These are phyloP conservation scores for Solanum arcanum DNA, from an alignment of 257 asterid species.

Conservation along the genomic window DNA sequence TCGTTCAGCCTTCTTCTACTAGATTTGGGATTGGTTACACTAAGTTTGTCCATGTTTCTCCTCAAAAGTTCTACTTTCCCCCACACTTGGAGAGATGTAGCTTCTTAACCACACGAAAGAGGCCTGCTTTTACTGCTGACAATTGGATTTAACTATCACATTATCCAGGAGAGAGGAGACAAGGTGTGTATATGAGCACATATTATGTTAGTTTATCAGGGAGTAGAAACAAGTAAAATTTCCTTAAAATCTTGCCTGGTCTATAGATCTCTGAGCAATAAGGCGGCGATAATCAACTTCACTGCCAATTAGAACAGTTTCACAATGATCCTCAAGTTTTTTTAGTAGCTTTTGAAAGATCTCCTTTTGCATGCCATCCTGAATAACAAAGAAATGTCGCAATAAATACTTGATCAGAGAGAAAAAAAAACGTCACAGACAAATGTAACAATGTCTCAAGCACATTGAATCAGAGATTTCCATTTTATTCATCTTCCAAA, in stretches of 20 bases:
- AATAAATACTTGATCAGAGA: background rate
- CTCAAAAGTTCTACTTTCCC: background rate
- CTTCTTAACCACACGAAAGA: background rate
- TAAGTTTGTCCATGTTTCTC: background rate
- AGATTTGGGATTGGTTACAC: background rate
- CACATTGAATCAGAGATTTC: background rate
- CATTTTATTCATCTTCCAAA: background rate
- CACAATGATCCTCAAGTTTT: conserved; percentile 66
- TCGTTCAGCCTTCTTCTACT: background rate
- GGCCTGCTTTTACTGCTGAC: background rate
- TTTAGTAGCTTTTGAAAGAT: conserved; percentile 61
- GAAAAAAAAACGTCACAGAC: background rate
- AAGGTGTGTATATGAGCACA: background rate
- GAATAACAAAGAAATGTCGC: conserved; percentile 5
- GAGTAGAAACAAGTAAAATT: background rate
- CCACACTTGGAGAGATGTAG: background rate
- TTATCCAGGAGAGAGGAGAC: background rate
- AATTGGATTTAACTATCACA: background rate
- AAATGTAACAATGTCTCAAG: background rate
- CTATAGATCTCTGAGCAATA: conserved; percentile 52
- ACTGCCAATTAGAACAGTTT: conserved; percentile 65
- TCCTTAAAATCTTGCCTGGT: conserved; percentile 49
- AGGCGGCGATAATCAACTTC: conserved; percentile 92
- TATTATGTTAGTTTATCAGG: background rate
- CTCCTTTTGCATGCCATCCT: conserved; percentile 99